Evolutionary conservation across 2,329 filamentous ascomycete species (phyloP).

Genomic region (Aspergillus ochraceus): DNA sequence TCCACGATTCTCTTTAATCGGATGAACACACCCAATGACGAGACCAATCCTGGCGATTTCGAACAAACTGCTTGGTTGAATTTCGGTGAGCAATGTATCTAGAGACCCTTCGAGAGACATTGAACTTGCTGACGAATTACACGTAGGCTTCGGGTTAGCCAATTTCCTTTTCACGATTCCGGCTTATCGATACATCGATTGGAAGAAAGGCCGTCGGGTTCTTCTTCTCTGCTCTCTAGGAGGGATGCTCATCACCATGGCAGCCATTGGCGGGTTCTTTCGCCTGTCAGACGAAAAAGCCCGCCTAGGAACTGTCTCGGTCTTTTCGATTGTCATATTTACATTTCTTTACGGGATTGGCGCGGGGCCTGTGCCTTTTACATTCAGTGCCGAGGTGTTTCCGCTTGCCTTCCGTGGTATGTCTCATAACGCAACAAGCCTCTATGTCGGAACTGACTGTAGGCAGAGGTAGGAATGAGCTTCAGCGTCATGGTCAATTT

Average conservation of each 20-base stretch:
- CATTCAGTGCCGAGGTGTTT: slow-evolving; percentile 25
- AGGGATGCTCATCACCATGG: slow-evolving; percentile 27
- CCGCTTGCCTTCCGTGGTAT: slow-evolving; percentile 23
- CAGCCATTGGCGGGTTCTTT: slow-evolving; percentile 26
- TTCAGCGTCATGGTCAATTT: slow-evolving; percentile 28
- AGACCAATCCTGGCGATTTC: not conserved
- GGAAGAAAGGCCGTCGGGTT: slow-evolving; percentile 24
- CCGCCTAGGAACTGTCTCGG: slow-evolving; percentile 21
- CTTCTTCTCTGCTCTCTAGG: slow-evolving; percentile 29
- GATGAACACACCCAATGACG: slow-evolving; percentile 3
- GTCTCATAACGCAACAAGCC: not conserved
- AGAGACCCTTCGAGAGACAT: not conserved
- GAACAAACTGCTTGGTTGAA: slow-evolving; percentile 18
- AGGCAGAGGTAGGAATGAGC: slow-evolving; percentile 24
- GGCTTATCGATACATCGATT: slow-evolving; percentile 29
- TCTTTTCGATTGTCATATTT: slow-evolving; percentile 33
- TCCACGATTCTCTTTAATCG: slow-evolving; percentile 24
- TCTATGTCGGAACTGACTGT: not conserved
- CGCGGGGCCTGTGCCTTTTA: slow-evolving; percentile 31
- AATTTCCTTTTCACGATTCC: slow-evolving; percentile 33
- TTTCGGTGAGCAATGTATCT: slow-evolving; percentile 17
- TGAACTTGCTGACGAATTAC: not conserved
- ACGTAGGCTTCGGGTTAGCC: slow-evolving; percentile 25
- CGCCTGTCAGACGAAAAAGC: slow-evolving; percentile 12
- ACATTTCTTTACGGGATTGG: slow-evolving; percentile 49